Evolutionary conservation across 352 stramenopile genomes (phyloP).

Genomic region (Globisporangium apiculatum): DNA sequence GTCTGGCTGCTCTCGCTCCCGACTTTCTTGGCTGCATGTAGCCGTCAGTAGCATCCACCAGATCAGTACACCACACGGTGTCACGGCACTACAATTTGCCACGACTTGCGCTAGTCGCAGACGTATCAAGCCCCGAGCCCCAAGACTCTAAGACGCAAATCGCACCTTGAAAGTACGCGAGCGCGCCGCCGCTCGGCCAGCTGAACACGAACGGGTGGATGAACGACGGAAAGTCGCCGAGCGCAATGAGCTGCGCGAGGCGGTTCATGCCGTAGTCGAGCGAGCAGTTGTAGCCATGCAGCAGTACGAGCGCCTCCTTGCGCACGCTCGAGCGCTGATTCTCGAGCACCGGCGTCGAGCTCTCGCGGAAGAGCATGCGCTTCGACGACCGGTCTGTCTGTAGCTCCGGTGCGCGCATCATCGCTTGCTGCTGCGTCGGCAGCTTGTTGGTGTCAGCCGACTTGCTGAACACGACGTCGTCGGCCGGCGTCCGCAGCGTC

Average conservation of each 20-base stretch:
- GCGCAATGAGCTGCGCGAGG: slow-evolving; percentile 47
- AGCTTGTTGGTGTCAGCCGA: slow-evolving; percentile 4
- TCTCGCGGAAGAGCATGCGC: slow-evolving; percentile 8
- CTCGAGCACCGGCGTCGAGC: slow-evolving; percentile 12
- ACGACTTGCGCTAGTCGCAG: too few relatives aligned
- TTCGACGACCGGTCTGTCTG: slow-evolving; percentile 13
- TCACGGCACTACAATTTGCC: too few relatives aligned
- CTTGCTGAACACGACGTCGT: slow-evolving; percentile 38
- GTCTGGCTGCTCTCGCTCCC: slow-evolving; percentile 24
- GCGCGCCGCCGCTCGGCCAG: slow-evolving; percentile 51
- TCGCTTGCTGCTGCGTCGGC: slow-evolving; percentile 3
- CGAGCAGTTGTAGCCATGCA: slow-evolving; percentile 69
- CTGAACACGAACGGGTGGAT: slow-evolving; percentile 75
- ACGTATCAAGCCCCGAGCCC: too few relatives aligned
- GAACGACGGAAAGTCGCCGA: slow-evolving; percentile 53
- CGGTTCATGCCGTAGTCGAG: slow-evolving; percentile 59
- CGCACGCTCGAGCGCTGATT: not conserved
- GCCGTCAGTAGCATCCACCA: not conserved
- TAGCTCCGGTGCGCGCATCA: not conserved
- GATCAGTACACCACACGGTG: too few relatives aligned
- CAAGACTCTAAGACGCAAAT: not conserved
- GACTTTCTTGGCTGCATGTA: slow-evolving; percentile 14
- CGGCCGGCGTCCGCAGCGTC: slow-evolving; percentile 1
- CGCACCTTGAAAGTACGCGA: slow-evolving; percentile 53
- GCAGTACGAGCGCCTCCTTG: slow-evolving; percentile 54